Percentiles rank a stretch among this genome's conserved stretches.
phyloP scores from a whole-genome alignment of 305 asterid species.

The Fraxinus albicans region DNA sequence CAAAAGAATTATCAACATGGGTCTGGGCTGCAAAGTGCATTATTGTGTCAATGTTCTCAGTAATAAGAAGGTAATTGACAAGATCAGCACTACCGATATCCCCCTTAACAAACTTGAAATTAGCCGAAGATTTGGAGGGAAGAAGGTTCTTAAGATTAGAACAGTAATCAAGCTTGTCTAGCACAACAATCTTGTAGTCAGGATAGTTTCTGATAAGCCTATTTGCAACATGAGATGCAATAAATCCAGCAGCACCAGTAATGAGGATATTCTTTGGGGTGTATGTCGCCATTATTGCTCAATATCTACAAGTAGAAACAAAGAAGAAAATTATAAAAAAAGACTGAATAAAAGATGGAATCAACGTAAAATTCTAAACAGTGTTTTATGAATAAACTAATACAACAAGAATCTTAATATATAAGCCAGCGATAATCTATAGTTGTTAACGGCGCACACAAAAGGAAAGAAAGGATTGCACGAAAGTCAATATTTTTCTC shows the following conservation, averaged over 20 bases:
- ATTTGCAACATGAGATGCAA: background rate
- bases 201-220: slow-evolving; percentile 43
- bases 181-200: slow-evolving; percentile 70
- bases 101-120: slow-evolving; percentile 84
- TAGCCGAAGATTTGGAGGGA: slow-evolving; percentile 63
- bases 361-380: background rate
- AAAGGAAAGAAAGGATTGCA: background rate
- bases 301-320: background rate
- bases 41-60: slow-evolving; percentile 78
- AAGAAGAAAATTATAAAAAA: background rate
- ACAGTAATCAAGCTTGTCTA: slow-evolving; percentile 90
- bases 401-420: background rate
- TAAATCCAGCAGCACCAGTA: background rate
- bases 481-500: background rate
- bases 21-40: slow-evolving; percentile 97
- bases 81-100: slow-evolving; percentile 86
- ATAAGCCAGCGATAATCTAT: background rate
- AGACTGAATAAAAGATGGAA: slow-evolving; percentile 5
- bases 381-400: background rate
- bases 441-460: background rate
- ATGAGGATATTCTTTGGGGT: background rate
- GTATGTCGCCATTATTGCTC: background rate
- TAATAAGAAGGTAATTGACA: slow-evolving; percentile 74
- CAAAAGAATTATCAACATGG: slow-evolving; percentile 87
- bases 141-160: slow-evolving; percentile 71